Conservation (phyloP, 129 eudicot species). For the Centrapalus pauciflorus region DNA sequence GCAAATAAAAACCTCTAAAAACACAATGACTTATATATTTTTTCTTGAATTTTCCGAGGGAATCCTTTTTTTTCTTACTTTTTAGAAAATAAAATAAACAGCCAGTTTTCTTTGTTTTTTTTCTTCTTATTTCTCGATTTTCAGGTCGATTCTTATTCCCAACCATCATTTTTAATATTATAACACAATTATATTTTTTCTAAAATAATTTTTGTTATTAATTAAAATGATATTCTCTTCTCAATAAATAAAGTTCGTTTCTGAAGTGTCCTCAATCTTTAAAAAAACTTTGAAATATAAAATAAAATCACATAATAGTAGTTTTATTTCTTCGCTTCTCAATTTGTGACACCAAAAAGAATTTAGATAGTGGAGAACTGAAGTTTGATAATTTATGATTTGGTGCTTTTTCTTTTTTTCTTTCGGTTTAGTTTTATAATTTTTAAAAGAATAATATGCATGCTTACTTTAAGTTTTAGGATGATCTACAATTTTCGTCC, state of each 20-base stretch:
- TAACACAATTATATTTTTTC: not conserved
- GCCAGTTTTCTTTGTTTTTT: not conserved
- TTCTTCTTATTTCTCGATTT: not conserved
- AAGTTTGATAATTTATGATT: constrained; percentile 11
- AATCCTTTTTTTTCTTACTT: too few species aligned
- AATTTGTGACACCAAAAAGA: constrained; percentile 13
- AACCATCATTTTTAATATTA: not conserved
- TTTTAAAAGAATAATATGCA: too few species aligned
- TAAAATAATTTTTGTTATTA: not conserved
- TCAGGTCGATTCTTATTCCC: constrained; percentile 15
- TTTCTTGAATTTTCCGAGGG: too few species aligned
- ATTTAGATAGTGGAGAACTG: constrained; percentile 21
- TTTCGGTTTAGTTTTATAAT: too few species aligned
- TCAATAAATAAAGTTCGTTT: constrained; percentile 1
- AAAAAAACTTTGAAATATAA: constrained; percentile 4
- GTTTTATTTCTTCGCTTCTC: constrained; percentile 13
- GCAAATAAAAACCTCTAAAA: too few species aligned
- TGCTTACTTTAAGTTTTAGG: too few species aligned
- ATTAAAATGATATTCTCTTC: not conserved
- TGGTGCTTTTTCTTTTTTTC: not conserved
- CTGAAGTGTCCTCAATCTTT: constrained; percentile 1
- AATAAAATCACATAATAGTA: not conserved
- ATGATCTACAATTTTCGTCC: too few species aligned
- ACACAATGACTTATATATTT: too few species aligned
- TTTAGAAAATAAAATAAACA: too few species aligned